These are phyloP conservation scores for Scleroderma citrinum DNA, from an alignment of 768 basidiomycete species.

Conservation along the genomic window DNA sequence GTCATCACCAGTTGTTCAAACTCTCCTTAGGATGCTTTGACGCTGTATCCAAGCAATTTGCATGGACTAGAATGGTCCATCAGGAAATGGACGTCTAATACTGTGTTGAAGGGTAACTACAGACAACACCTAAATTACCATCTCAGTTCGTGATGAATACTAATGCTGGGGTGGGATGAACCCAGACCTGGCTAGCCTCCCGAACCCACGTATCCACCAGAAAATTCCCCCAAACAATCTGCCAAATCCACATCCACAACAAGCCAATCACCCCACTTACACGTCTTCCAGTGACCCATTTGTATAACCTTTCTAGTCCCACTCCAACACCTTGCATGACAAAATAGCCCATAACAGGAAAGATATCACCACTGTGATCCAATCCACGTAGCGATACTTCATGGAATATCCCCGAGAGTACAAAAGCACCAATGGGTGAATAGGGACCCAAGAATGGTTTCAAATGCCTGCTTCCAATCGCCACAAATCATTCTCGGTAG, in stretches of 20 bases:
- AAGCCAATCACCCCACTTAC: constrained; percentile 45
- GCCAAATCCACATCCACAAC: constrained; percentile 48
- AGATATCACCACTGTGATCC: constrained; percentile 45
- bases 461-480: constrained; percentile 41
- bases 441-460: constrained; percentile 38
- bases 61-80: no score
- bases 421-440: constrained; percentile 54
- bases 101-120: no score
- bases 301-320: constrained; percentile 44
- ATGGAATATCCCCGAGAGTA: constrained; percentile 56
- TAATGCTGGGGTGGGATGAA: no score
- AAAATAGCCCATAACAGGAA: constrained; percentile 45
- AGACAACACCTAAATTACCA: no score
- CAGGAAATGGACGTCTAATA: no score
- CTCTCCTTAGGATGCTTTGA: no score
- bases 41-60: no score
- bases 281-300: constrained; percentile 35
- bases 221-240: constrained; percentile 40
- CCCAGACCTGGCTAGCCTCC: no score
- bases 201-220: constrained; percentile 40
- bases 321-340: constrained; percentile 50
- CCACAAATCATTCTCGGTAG: constrained; percentile 53
- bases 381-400: constrained; percentile 53
- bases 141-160: no score
- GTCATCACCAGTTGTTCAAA: no score